A percentile compares a stretch with the other conserved stretches of the same genome.
These are phyloP conservation scores for Marasmius oreades DNA, from an alignment of 1,284 basidiomycete species.

Conservation along the genomic window DNA sequence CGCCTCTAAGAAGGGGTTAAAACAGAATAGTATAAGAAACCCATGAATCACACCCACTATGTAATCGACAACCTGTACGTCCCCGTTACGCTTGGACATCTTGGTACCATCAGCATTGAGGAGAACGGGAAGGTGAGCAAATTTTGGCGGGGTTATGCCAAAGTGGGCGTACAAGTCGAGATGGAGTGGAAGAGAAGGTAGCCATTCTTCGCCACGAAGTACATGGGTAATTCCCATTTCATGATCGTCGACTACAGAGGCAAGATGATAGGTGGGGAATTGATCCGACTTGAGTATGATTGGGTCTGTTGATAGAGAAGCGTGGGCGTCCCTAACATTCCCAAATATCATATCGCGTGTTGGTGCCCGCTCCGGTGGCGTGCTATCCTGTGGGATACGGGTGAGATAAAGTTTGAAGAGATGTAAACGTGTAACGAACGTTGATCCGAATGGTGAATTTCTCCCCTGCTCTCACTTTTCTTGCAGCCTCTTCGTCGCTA, in stretches of 20 bases:
- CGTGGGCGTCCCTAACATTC: constrained; percentile 66
- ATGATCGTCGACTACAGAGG: constrained; percentile 93
- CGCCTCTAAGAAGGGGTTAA: constrained; percentile 43
- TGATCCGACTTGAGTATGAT: constrained; percentile 90
- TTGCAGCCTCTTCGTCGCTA: constrained; percentile 79
- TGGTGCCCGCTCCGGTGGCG: constrained; percentile 42
- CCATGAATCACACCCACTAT: constrained; percentile 47
- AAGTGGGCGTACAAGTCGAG: constrained; percentile 86
- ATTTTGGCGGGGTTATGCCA: constrained; percentile 69
- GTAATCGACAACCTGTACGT: constrained; percentile 85
- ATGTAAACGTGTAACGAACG: constrained; percentile 40
- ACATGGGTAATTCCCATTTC: constrained; percentile 97
- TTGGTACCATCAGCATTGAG: constrained; percentile 91
- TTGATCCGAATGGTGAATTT: constrained; percentile 85
- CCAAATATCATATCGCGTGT: constrained; percentile 78
- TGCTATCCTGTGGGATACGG: constrained; percentile 43
- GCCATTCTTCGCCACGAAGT: constrained; percentile 97
- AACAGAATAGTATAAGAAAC: constrained; percentile 13
- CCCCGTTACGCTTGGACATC: constrained; percentile 91
- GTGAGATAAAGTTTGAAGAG: constrained; percentile 7
- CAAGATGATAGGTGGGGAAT: constrained; percentile 96
- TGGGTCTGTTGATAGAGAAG: constrained; percentile 84
- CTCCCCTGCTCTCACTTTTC: constrained; percentile 73
- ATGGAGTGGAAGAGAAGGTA: constrained; percentile 92
- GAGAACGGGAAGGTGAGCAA: constrained; percentile 89